Base-by-base conservation (phyloP, 176 grass and related monocot genomes). In the Oryza punctata region DNA sequence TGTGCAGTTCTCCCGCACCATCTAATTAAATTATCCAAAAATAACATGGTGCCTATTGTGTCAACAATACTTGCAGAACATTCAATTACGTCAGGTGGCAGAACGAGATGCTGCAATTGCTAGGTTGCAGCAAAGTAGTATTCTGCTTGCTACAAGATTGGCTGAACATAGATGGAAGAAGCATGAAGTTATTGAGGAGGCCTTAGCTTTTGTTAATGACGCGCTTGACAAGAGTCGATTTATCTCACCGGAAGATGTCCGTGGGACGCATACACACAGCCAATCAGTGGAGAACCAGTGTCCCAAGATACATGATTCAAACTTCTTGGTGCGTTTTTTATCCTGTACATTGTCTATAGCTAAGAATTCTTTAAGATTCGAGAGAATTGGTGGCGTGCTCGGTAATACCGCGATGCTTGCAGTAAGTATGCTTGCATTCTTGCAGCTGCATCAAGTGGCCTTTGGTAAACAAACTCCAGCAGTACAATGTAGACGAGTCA, bases 121-220 rank as follows among this genome's bases (percentile, higher is more conserved):
- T 79, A 85, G 90, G 37, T 59, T 96, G 63, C 88, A 96, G 83
- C 90, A 91, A 83, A 92, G 93, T 49, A 85, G 88, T 28, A 71
- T 79, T 47, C 38, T 93, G 40, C 94, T 96, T 70, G 91, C 88
- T 18, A 82, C 86, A 78, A 90, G 94, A 78, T 91, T 96, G 73
- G 73, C 83, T 66, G 86, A 96, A 63, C 86, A 96, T 67, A 87
- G 79, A 57, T 86, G 94, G 35, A 90, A 79, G 72, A 87, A 86
- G 72, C 90, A 89, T 74, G 78, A 75, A 72, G 80, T 91, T 77
- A 93, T 96, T 54, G 84, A 96, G 69, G 93, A 95, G 76, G 80
- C 90, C 79, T 67, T 90, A 27, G 82, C 82, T 81, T 90, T 95
- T 60, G 85, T 90, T n/a, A 75, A 76, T 40, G 86, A 95, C 61